Base-by-base conservation (phyloP, 176 grass and related monocot species). In the Thalia dealbata region DNA sequence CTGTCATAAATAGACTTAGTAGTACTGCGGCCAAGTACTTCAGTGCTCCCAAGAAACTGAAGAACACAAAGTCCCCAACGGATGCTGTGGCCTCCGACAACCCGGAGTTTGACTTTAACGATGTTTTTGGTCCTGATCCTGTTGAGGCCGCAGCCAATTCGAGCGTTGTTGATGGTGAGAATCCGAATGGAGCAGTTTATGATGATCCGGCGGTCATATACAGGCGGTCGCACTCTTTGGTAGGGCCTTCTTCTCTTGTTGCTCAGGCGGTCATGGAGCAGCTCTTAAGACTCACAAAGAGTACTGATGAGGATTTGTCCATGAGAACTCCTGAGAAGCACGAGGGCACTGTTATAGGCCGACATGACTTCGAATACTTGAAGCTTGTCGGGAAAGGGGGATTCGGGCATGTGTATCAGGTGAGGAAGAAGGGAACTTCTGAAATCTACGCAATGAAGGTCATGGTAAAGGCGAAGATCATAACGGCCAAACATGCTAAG, bases 401-500 rank as follows among this genome's bases (percentile, higher is more conserved):
- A 70, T 97, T 97, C 86, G 95, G 95, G 50, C 92, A 97, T 80
- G 95, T 97, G 21, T 97, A 74, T 81, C 95, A 97, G 74, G 95
- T 97, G 61, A 93, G 72, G 73, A 97, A 84, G 85, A 93, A 86
- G 79, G 85, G 85, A 16, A 91, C 90, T 78, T 90, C 81, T 72
- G 95, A 97, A 80, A 97, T 97, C 73, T 97, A 93, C 72, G 95
- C 95, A 77, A 97, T 97, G 95, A 97, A 97, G 78, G 95, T 97
- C 62, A 84, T 97, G 89, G 86, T 90, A 73, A 97, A 97, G 87
- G 95, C 92, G 84, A 97, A 83, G 68, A 82, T 97, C 88, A 81
- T 93, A 77, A 87, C 92, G 83, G 90, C 91, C 75, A 97, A 97
- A 72, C 87, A 92, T 86, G 95, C 86, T 6, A 90, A 93, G 83